Base-by-base conservation (phyloP, 2,329 filamentous ascomycete genomes). In the Nigrograna mackinnonii region DNA sequence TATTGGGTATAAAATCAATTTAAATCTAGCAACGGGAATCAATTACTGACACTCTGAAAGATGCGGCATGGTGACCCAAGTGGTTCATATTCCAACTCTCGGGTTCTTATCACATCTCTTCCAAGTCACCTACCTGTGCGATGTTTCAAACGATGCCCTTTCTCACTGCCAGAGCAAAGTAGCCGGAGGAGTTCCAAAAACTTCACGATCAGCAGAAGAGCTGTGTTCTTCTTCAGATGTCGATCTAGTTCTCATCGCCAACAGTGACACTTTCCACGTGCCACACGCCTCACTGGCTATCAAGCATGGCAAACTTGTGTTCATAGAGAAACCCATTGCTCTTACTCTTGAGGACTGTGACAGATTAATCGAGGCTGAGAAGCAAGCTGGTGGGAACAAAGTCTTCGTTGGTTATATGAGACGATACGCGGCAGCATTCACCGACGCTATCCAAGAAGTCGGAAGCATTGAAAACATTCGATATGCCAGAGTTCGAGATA, bases 351-450 rank as follows among this genome's bases (percentile, higher is more conserved):
- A 66, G 2, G 74, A 76, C 35, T 65, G 75, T 0, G 62, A 75
- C 19, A 57, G 64, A 0, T 75, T 86, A 17, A 63, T 77, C 21
- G 73, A 67, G 0, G 80, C 80, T 0, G 77, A 83, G 55, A 59
- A 63, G 14, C 58, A 62, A 14, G 58, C 64, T 2, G 52, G 59
- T 9, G 71, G 71, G 0, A 19, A 9, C 67, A 65, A 4, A 21
- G 71, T 83, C 2, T 80, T 85, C 54, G 79, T 86, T 0, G 81
- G 80, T 2, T 82, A 79, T 41, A 83, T 82, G 72, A 69, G 83
- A 16, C 72, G 82, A n/a, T 83, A 84, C 52, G 81, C 83, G 0
- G 64, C 76, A 0, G 72, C 74, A 1, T 84, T 84, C 48, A 62
- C 71, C 0, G 70, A 79, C 18, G 74, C 78, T 0, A 72, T 84